These are phyloP conservation scores for Suzukiozyma palmioleophila DNA, from an alignment of 1,139 yeast species.

Conservation along the genomic window DNA sequence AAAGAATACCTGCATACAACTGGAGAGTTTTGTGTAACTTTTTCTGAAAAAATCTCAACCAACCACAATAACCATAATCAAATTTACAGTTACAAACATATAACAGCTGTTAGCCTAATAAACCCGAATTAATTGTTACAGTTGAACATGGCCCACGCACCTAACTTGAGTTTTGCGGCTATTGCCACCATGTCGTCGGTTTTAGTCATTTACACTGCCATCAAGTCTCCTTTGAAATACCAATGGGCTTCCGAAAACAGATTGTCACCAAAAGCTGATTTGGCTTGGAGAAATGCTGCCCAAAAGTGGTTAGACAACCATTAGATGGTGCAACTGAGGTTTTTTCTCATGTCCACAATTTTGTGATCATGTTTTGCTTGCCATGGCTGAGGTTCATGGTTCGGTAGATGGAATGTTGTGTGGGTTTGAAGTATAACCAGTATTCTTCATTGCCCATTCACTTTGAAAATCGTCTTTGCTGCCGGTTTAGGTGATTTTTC, in stretches of 20 bases:
- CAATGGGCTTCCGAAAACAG: constrained; percentile 41
- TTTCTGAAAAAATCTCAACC: constrained; percentile 6
- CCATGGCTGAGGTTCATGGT: too few species aligned
- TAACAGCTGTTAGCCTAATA: too few species aligned
- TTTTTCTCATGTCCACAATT: too few species aligned
- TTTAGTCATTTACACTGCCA: constrained; percentile 29
- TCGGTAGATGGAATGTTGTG: too few species aligned
- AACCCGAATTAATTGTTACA: not conserved
- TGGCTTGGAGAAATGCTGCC: constrained; percentile 50
- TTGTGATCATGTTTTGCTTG: too few species aligned
- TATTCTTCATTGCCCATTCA: too few species aligned
- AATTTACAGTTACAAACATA: too few species aligned
- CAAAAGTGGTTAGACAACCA: constrained; percentile 43
- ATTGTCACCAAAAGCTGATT: constrained; percentile 47
- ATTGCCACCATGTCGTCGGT: constrained; percentile 46
- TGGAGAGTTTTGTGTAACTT: not conserved
- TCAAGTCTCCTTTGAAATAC: constrained; percentile 46
- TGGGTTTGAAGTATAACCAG: too few species aligned
- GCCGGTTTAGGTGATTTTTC: too few species aligned
- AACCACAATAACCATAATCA: constrained; percentile 11
- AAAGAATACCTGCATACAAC: not conserved
- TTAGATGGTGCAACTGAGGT: not conserved
- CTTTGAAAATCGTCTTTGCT: too few species aligned
- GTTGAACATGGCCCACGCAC: constrained; percentile 35
- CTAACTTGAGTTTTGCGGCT: constrained; percentile 39